These are phyloP conservation scores for Cutaneotrichosporon mucoides DNA, from an alignment of 1,284 basidiomycete species.

Conservation along the genomic window DNA sequence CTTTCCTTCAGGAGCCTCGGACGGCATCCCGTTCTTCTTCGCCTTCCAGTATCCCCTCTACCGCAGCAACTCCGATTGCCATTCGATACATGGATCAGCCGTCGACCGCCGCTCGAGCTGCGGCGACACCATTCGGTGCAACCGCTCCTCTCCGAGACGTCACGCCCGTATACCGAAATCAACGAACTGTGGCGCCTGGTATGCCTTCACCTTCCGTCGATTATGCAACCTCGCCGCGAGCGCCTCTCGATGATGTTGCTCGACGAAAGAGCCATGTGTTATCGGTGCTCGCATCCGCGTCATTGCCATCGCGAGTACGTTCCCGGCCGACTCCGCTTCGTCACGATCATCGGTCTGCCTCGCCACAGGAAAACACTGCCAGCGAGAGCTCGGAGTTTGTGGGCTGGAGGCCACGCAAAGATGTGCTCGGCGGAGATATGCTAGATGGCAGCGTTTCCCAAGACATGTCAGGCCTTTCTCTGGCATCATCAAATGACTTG, in stretches of 20 bases:
- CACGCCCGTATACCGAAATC: constrained; percentile 25
- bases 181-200: not conserved
- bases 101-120: constrained; percentile 14
- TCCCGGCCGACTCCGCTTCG: not conserved
- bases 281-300: constrained; percentile 35
- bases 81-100: constrained; percentile 21
- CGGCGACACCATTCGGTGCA: constrained; percentile 13
- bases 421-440: no score
- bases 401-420: no score
- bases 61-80: constrained; percentile 6
- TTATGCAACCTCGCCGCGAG: constrained; percentile 27
- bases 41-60: not conserved
- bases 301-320: constrained; percentile 22
- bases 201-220: constrained; percentile 18
- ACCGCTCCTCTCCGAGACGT: constrained; percentile 26
- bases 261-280: constrained; percentile 40
- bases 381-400: no score
- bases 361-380: not conserved
- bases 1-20: not conserved
- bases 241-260: constrained; percentile 34
- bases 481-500: no score
- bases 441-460: no score
- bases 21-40: not conserved
- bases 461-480: no score
- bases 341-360: not conserved